Percentiles rank a stretch among this genome's conserved stretches.
Evolutionary conservation across 2,329 filamentous ascomycete species (phyloP).

Genomic region (Colletotrichum eleusines): DNA sequence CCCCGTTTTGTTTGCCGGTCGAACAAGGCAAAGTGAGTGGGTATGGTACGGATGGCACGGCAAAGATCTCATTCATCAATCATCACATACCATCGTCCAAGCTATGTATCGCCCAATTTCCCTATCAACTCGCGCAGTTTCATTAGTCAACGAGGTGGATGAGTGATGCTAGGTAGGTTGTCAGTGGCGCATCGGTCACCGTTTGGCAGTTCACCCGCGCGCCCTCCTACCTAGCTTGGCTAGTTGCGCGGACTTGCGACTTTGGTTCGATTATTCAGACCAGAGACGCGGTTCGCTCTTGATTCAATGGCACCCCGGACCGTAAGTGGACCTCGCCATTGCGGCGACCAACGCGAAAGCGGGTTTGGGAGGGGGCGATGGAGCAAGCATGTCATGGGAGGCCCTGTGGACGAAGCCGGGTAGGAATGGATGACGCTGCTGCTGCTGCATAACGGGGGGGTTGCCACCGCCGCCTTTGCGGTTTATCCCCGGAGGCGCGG

Average conservation of each 20-base stretch:
- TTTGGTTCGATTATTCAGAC: slow-evolving; percentile 34
- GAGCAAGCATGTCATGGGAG: slow-evolving; percentile 1
- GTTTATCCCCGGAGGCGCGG: background rate
- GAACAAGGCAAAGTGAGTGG: background rate
- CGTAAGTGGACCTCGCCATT: slow-evolving; percentile 17
- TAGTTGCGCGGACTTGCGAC: background rate
- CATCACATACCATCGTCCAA: slow-evolving; percentile 1
- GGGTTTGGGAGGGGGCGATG: too few species aligned
- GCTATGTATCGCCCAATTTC: background rate
- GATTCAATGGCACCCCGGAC: background rate
- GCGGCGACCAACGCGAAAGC: background rate
- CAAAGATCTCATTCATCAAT: background rate
- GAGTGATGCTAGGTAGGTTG: background rate
- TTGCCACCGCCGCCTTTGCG: background rate
- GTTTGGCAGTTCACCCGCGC: slow-evolving; percentile 5
- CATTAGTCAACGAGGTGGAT: slow-evolving; percentile 26
- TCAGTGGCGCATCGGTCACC: slow-evolving; percentile 18
- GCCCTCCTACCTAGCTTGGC: background rate
- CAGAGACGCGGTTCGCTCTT: slow-evolving; percentile 15
- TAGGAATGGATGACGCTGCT: slow-evolving; percentile 15
- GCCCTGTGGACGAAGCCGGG: background rate
- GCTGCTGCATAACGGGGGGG: background rate
- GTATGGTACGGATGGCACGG: background rate
- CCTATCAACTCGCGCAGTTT: background rate
- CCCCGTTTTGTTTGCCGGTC: background rate